Evolutionary conservation across 129 eudicot species (phyloP), one percentile per base, ranked within the genome.

Genomic region (Mikania micrantha): DNA sequence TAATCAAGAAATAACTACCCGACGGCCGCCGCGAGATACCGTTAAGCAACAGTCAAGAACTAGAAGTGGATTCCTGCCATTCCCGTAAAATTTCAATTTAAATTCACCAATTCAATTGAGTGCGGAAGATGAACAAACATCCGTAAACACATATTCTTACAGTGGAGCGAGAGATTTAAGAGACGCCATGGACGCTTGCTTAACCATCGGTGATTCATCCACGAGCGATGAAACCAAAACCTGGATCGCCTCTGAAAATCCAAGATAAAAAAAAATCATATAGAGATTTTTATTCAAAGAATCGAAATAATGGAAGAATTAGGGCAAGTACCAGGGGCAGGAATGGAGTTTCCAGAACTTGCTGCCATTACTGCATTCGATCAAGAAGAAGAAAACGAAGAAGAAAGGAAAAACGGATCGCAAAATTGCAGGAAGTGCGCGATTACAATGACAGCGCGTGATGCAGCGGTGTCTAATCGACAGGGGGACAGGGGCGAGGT

Each of bases 21-120:
- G 75, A 22, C 98, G 87, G 34, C 98, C 98, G n/a, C 95, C 95
- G 38, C 96, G 91, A 13, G 98, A 88, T 11, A 93, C 91, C 9
- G 82, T 75, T 39, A 82, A 85, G 80, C 98, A 93, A 36, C 96
- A 88, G 78, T 93, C 98, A 16, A 93, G 95, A 59, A 93, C 95
- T 75, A 93, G 79, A 21, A 93, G 91, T 5, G 98, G 98, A 20
- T 93, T 93, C 85, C 98, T 93, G 80, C 49, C 22, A 69, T 40
- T 60, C 7, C 42, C 49, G 38, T 16, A 11, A 39, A 36, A 72
- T 9, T 56, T 47, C 45, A 20, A 54, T 36, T 52, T 21, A 19
- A 13, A 13, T 27, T 13, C 25, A 25, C 25, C 19, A 48, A 49
- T 20, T 42, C 76, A 59, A 64, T 36, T 25, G 19, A 7, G 39